Evolutionary conservation across 2,329 filamentous ascomycete species (phyloP).

Genomic region (Beauveria rudraprayagi): DNA sequence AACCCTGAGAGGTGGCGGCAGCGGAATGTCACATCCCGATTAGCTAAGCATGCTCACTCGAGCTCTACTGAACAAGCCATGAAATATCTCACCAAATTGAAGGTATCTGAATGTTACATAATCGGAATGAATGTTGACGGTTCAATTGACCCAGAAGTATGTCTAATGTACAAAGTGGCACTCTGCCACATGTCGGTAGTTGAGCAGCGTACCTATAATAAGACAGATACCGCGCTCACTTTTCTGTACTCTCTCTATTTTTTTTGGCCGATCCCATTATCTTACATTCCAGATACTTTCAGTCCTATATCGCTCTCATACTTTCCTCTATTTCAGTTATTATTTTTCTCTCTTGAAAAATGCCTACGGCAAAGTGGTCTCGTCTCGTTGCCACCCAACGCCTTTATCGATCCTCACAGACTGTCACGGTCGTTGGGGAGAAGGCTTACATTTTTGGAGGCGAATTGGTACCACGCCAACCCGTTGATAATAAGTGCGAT

Average conservation of each 20-base stretch:
- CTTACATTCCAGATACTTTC: neutral
- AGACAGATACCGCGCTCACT: no score
- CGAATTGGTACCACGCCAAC: conserved; percentile 41
- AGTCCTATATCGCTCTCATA: neutral
- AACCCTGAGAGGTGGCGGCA: neutral
- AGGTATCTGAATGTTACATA: neutral
- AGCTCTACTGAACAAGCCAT: neutral
- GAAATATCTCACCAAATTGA: neutral
- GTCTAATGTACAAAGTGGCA: neutral
- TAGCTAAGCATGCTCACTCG: neutral
- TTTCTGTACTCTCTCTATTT: neutral
- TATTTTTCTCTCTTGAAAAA: neutral
- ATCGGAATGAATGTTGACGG: neutral
- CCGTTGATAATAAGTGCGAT: conserved; percentile 41
- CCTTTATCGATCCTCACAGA: conserved; percentile 44
- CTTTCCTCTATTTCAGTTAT: neutral
- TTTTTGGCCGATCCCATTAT: neutral
- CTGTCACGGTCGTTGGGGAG: conserved; percentile 31
- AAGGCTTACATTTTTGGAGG: conserved; percentile 42
- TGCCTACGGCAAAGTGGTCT: conserved; percentile 8
- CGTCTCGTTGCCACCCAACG: conserved; percentile 14
- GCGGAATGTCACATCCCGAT: neutral
- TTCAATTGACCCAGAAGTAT: neutral
- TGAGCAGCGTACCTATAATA: no score
- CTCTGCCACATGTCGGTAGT: neutral